Base-by-base conservation (phyloP, 2,329 filamentous ascomycete species). In the Cladobotryum protrusum region DNA sequence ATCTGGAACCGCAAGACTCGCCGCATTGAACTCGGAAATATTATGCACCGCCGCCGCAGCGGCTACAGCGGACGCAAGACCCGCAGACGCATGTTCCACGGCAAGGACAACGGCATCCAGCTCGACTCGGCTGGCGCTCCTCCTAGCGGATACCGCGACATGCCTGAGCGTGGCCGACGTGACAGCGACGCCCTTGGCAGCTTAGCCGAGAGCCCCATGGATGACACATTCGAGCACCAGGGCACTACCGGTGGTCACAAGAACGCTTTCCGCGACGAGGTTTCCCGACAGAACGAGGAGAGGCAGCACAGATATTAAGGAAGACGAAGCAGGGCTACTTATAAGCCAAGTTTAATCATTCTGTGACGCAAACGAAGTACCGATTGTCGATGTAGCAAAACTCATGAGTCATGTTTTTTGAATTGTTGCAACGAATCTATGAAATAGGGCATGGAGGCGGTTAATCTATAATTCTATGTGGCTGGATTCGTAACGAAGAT, bases 1-100 rank as follows among this genome's bases (percentile, higher is more conserved):
- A 48, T 84, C 70, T 80, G 73, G 71, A 78, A 81, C 64, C 68
- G 72, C 48, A 70, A 73, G 58, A 64, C 69, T n/a, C 72, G 78
- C 49, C 62, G 62, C 52, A 77, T 82, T 52, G 65, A 67, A 4
- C 59, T 82, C 43, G 77, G 74, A 47, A 77, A 73, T 58, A 66
- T 81, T 64, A 76, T 79, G 70, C 67, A 72, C 57, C 71, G 75
- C 45, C 56, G 57, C 39, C 63, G 70, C 32, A 59, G 69, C 54
- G 72, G 76, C 37, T 77, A 77, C 62, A 64, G 60, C 11, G 72
- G 74, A 51, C 64, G 71, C 50, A 61, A 66, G 33, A 19, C 45
- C 46, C 62, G 60, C 42, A 66, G 67, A 49, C 65, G 62, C 53
- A 60, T 69, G 53, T 66, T 72, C 53, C 56, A 65, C 49, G 58